phyloP scores from a whole-genome alignment of 768 basidiomycete genomes.

The Suillus luteus region DNA sequence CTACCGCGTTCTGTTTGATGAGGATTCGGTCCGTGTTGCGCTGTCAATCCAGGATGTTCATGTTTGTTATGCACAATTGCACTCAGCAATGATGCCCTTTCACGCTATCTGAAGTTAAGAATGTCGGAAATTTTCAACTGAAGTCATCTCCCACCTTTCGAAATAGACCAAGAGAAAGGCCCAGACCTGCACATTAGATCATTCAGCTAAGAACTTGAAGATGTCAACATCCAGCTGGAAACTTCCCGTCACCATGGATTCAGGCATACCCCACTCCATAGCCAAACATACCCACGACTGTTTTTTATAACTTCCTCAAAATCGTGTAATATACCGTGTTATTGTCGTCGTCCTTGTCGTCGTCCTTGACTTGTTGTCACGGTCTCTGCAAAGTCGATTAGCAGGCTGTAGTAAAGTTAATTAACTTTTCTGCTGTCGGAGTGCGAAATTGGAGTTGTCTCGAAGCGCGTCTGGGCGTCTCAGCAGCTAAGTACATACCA shows the following conservation, averaged over 20 bases:
- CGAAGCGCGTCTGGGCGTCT: slow-evolving; percentile 4
- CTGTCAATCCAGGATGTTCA: too few species aligned
- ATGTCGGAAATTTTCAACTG: neutral
- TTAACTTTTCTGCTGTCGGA: slow-evolving; percentile 6
- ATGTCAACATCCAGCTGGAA: neutral
- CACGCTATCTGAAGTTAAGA: neutral
- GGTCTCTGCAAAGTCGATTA: neutral
- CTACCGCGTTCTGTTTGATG: too few species aligned
- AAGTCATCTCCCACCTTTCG: neutral
- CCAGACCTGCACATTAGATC: neutral
- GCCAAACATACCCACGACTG: neutral
- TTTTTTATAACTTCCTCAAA: neutral
- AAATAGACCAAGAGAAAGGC: neutral
- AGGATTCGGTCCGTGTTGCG: too few species aligned
- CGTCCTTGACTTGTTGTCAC: neutral
- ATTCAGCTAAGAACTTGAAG: neutral
- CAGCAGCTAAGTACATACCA: slow-evolving; percentile 8
- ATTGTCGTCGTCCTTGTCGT: neutral
- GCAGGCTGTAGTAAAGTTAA: neutral
- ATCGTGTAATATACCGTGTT: neutral
- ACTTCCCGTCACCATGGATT: neutral
- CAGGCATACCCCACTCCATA: neutral
- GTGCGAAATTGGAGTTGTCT: slow-evolving; percentile 4
- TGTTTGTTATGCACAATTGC: too few species aligned
- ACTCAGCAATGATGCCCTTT: neutral